These are phyloP conservation scores for Crithidia bombi DNA, from an alignment of 208 protist species.

Conservation along the genomic window DNA sequence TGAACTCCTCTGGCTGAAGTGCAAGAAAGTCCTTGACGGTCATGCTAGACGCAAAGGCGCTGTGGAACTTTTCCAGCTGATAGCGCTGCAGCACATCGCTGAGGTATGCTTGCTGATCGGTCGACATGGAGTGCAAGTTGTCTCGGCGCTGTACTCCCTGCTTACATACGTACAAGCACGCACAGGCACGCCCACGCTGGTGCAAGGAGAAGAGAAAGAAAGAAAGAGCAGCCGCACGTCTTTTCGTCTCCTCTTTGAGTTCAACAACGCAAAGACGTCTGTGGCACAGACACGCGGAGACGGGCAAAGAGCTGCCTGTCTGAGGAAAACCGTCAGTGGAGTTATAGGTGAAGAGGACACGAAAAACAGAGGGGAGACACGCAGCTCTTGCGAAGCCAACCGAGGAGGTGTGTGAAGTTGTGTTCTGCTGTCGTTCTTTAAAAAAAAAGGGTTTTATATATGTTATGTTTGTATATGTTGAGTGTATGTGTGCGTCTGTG, in stretches of 20 bases:
- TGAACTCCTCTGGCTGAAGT: conserved; percentile 41
- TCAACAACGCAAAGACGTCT: too few relatives aligned
- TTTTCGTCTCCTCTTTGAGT: too few relatives aligned
- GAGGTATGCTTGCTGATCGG: conserved; percentile 25
- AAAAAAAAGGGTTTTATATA: background rate
- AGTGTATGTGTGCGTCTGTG: conserved; percentile 4
- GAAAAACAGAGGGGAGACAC: background rate
- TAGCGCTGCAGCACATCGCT: conserved; percentile 32
- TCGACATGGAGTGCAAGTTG: background rate
- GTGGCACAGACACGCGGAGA: too few relatives aligned
- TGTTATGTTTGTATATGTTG: too few relatives aligned
- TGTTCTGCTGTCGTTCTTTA: too few relatives aligned
- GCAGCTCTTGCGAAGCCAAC: too few relatives aligned
- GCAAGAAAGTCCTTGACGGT: conserved; percentile 32
- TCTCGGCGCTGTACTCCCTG: background rate
- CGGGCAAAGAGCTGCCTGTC: too few relatives aligned
- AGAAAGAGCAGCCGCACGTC: too few relatives aligned
- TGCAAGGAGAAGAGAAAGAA: background rate
- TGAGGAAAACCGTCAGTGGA: background rate
- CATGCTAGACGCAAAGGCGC: conserved; percentile 28
- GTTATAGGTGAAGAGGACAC: too few relatives aligned
- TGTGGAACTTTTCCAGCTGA: conserved; percentile 31
- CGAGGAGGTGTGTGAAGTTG: too few relatives aligned
- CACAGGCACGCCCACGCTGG: too few relatives aligned
- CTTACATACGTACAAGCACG: too few relatives aligned